These are phyloP conservation scores for Chimonanthus praecox DNA, from an alignment of 164 flowering plant genomes.

Conservation along the genomic window DNA sequence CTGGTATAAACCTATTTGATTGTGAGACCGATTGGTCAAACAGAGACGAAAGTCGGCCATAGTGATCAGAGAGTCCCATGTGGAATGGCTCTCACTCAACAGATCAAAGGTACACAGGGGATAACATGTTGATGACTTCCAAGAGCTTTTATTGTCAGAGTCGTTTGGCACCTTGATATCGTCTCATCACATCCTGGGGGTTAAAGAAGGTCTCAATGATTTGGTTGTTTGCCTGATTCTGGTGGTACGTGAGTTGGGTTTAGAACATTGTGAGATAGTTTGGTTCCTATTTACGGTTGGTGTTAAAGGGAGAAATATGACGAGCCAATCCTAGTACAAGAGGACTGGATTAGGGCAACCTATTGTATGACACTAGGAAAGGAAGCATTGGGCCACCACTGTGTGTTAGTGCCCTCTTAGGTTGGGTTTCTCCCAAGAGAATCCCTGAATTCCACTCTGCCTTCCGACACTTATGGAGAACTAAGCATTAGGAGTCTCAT, in stretches of 20 bases:
- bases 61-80: conserved; percentile 15
- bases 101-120: conserved; percentile 15
- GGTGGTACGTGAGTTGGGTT: background rate
- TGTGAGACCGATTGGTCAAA: conserved; percentile 9
- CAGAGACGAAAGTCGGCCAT: conserved; percentile 11
- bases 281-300: no score
- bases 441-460: no score
- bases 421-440: no score
- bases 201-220: conserved; percentile 16
- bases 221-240: background rate
- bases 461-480: no score
- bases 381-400: no score
- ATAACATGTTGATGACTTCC: conserved; percentile 17
- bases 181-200: conserved; percentile 16
- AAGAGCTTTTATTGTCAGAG: conserved; percentile 10
- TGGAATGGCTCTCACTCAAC: conserved; percentile 19
- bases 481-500: no score
- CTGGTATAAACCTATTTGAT: background rate
- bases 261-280: no score
- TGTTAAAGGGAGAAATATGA: no score
- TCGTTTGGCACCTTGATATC: conserved; percentile 20
- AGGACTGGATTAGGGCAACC: no score
- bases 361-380: no score
- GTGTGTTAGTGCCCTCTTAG: no score
- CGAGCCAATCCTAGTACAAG: no score